Conservation (phyloP, 257 asterid species). For the Anisodus acutangulus region DNA sequence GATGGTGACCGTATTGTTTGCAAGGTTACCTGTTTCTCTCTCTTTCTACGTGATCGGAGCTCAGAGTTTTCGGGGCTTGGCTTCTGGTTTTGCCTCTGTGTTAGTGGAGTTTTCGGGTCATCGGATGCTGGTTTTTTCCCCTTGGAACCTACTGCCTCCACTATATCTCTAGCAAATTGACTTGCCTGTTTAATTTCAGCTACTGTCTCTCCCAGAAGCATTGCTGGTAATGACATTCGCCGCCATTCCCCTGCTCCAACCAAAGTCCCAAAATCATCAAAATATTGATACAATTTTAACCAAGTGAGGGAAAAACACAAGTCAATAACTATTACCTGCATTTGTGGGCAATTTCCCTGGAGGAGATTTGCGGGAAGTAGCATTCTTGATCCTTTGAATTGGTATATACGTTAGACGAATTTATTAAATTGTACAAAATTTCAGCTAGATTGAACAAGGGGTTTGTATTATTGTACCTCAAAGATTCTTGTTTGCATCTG, state of each 20-base stretch:
- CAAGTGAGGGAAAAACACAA: background rate
- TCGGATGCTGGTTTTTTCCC: slow-evolving; percentile 43
- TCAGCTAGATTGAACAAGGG: background rate
- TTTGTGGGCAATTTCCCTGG: slow-evolving; percentile 67
- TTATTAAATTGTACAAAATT: background rate
- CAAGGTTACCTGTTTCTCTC: slow-evolving; percentile 63
- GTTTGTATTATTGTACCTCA: slow-evolving; percentile 46
- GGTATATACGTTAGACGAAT: background rate
- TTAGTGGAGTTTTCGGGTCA: slow-evolving; percentile 78
- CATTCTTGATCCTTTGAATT: slow-evolving; percentile 59
- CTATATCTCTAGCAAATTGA: slow-evolving; percentile 68
- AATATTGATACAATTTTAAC: background rate
- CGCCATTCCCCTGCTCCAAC: slow-evolving; percentile 62
- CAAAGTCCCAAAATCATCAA: background rate
- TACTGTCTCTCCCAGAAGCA: slow-evolving; percentile 86
- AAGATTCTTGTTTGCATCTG: slow-evolving; percentile 67
- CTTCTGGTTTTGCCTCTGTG: slow-evolving; percentile 44
- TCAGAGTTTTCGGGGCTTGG: slow-evolving; percentile 49
- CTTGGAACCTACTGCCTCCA: slow-evolving; percentile 51
- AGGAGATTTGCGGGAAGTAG: slow-evolving; percentile 61
- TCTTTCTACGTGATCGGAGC: slow-evolving; percentile 60
- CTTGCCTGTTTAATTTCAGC: slow-evolving; percentile 77
- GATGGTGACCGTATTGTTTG: slow-evolving; percentile 50
- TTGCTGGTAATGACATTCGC: slow-evolving; percentile 87
- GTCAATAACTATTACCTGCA: slow-evolving; percentile 49